Base-by-base conservation (phyloP, 78 protist species). In the Speleostelium caveatum region DNA sequence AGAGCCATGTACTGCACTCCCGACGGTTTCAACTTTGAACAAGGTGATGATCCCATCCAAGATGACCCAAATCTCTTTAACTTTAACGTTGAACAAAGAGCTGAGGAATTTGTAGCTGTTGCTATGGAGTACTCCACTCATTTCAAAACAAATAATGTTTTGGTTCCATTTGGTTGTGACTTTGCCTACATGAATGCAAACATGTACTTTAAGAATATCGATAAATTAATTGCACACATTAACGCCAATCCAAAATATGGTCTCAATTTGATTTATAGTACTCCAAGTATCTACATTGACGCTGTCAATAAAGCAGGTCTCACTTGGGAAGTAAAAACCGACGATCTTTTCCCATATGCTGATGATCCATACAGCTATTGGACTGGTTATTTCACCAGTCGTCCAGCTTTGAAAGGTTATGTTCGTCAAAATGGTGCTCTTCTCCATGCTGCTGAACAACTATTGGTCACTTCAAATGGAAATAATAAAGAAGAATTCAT, bases 331-430 rank as follows among this genome's bases (percentile, higher is more conserved):
- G 76, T 69, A 39, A 93, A 94, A 72, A 68, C 80, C 0, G 94
- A 94, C 73, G 99, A 97, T 60, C 91, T 96, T 69, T 93, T 97
- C 93, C 99, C 98, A n/a, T 93, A 92, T 61, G 95, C 97, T 26
- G 96, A 96, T 73, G 53, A 49, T 30, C 67, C 66, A 1, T 96
- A 89, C 68, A 36, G 58, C 65, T 96, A 86, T 86, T 98, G 99
- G 99, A 93, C 97, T 0, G 99, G 99, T 51, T 95, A 94, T 69
- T 97, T 95, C 60, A 75, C 95, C 8, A 85, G 94, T 28, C 76
- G 94, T 24, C 96, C 97, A 12, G 88, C 77, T 3, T 86, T 96
- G n/a, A 97, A 97, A 86, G 86, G 91, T 7, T 80, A 88, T 28
- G 96, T 83, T 17, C 92, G 96, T 68, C 21, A 35, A 17, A 36